Evolutionary conservation across 2,329 filamentous ascomycete genomes (phyloP).

Genomic region (Aspergillus fumigatus): DNA sequence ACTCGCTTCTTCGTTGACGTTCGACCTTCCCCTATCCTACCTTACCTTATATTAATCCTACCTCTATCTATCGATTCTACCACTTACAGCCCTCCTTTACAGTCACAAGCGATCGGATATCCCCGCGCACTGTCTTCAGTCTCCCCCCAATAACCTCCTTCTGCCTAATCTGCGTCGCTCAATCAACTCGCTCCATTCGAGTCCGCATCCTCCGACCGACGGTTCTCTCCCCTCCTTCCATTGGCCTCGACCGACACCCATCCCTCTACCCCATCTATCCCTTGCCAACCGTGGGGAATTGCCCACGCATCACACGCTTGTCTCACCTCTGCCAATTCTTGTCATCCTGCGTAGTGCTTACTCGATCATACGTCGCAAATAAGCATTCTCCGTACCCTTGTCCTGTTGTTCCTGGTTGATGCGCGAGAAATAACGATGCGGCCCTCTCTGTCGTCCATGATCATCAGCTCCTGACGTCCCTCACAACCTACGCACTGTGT

Average conservation of each 20-base stretch:
- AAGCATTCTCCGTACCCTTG: neutral
- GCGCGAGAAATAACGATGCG: conserved; percentile 15
- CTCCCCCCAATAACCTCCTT: neutral
- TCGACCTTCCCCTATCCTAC: neutral
- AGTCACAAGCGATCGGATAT: neutral
- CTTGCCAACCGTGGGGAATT: neutral
- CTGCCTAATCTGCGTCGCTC: neutral
- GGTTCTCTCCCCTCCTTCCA: neutral
- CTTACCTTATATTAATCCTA: neutral
- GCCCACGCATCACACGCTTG: neutral
- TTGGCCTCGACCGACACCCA: neutral
- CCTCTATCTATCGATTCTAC: neutral
- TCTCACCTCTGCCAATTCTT: neutral
- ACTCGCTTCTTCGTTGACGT: conserved; percentile 14
- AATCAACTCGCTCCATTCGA: neutral
- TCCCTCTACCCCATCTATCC: neutral
- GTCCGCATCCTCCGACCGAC: neutral
- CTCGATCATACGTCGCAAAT: neutral
- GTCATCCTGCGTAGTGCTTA: neutral
- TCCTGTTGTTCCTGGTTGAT: neutral
- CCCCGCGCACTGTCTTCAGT: neutral
- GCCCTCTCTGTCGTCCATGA: conserved; percentile 9
- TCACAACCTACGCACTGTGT: neutral
- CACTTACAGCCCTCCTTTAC: neutral
- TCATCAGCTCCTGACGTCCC: conserved; percentile 11